Base-by-base conservation (phyloP, 108 stramenopile genomes). In the Pseudonitzschia delicatissima region DNA sequence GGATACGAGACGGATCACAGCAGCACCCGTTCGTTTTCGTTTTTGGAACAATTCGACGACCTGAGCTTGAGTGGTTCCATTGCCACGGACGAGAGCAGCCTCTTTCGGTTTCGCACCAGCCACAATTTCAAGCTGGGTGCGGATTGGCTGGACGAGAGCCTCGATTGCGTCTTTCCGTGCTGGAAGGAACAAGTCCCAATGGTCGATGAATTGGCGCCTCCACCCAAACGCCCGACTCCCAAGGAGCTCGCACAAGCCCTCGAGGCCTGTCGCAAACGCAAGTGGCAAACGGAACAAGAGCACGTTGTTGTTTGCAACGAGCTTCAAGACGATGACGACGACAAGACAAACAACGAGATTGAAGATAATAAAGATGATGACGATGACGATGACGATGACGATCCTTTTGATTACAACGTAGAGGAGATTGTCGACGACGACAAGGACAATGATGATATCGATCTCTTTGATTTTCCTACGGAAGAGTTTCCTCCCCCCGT, bases 181-280 rank as follows among this genome's bases (percentile, higher is more conserved):
- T 48, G 47, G 47, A 23, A 48, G 47, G 47, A 48, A 23, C 47
- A n/a, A n/a, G n/a, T n/a, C n/a, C n/a, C n/a, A n/a, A n/a, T n/a
- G n/a, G n/a, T n/a, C n/a, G n/a, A n/a, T 5, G 31, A 55, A n/a
- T 53, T 13, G 26, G 7, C 53, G 53, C 32, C 31, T 3, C 17
- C 53, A 8, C 3, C 53, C 53, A 55, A n/a, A n/a, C n/a, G 29
- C 32, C 53, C 31, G n/a, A 8, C n/a, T n/a, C n/a, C n/a, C n/a
- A n/a, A n/a, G 53, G 29, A 55, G 28, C 53, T 48, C 47, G 47
- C 47, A 6, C n/a, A n/a, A n/a, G 47, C 47, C 6, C 2, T 23
- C 47, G 47, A 48, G 7, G 47, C 23, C 20, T 18, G 47, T 4
- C 2, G 47, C 2, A 48, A 48, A 21, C n/a, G 47, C 2, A 48